A percentile compares a stretch with the other conserved stretches of the same genome.
Conservation (phyloP, 78 protist species). For the Speleostelium caveatum region DNA sequence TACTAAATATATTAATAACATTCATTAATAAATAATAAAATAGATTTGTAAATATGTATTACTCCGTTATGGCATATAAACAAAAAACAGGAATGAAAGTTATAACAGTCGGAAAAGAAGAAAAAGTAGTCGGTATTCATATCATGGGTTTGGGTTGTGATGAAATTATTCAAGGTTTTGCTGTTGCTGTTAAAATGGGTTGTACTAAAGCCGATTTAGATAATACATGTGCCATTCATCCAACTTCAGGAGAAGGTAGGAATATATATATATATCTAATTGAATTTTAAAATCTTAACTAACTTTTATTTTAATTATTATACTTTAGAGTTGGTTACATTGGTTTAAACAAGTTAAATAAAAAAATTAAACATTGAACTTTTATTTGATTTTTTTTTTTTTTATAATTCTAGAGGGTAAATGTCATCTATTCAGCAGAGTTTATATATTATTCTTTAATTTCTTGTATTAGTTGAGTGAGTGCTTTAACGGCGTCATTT, state of each 20-base stretch:
- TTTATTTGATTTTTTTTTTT: no score
- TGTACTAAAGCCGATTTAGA: slow-evolving; percentile 90
- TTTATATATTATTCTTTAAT: no score
- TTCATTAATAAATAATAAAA: background rate
- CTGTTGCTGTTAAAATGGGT: slow-evolving; percentile 93
- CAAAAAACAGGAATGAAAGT: slow-evolving; percentile 92
- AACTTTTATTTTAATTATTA: no score
- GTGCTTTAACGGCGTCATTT: no score
- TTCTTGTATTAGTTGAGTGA: no score
- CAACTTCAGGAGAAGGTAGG: slow-evolving; percentile 91
- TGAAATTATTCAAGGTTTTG: slow-evolving; percentile 96
- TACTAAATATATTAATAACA: background rate
- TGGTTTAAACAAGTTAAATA: background rate
- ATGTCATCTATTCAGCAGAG: no score
- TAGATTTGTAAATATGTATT: slow-evolving; percentile 83
- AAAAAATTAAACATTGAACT: no score
- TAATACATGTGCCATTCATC: slow-evolving; percentile 92
- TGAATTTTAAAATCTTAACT: no score
- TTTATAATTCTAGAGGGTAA: no score
- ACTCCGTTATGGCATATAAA: slow-evolving; percentile 82
- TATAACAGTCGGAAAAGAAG: slow-evolving; percentile 83
- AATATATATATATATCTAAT: no score
- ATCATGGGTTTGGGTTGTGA: slow-evolving; percentile 91
- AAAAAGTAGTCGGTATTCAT: slow-evolving; percentile 93
- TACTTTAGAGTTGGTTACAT: background rate